Evolutionary conservation across 1,284 basidiomycete genomes (phyloP), one percentile per base, ranked within the genome.

Genomic region (Apiotrichum siamense): DNA sequence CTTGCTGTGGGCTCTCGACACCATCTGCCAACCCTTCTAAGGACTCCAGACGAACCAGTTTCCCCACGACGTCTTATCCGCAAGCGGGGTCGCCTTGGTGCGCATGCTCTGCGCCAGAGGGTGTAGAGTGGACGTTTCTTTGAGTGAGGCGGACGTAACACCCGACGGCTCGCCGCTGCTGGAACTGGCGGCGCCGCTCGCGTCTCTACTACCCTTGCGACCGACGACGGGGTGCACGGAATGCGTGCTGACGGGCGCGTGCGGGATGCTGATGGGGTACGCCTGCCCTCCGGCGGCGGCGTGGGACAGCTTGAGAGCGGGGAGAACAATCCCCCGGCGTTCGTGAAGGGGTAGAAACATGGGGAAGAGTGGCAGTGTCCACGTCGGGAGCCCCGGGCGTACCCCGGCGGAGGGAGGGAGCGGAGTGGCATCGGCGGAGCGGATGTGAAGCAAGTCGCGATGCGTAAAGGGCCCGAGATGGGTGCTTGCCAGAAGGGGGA

Each of bases 1-100:
- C n/a, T n/a, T n/a, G n/a, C n/a, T n/a, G n/a, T n/a, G n/a, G n/a
- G n/a, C n/a, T n/a, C n/a, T n/a, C n/a, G n/a, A n/a, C n/a, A n/a
- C n/a, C n/a, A n/a, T n/a, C n/a, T n/a, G n/a, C n/a, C n/a, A n/a
- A n/a, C n/a, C n/a, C n/a, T n/a, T n/a, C n/a, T n/a, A 32, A 4
- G 46, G 46, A 23, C 46, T 47, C 46, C 46, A 47, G 17, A 21
- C 17, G 27, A 47, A 47, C 46, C 46, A 47, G 37, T 40, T 40
- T 9, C 46, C 46, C 46, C 46, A 47, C 2, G 36, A 47, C 26
- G 32, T n/a, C 43, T 33, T 35, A 18, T 27, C 23, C 7, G 17
- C 26, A 17, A 44, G 31, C 7, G 31, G 31, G 9, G 21, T 24
- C 7, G 43, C 44, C 33, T 33, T 21, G 2, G 27, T 5, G n/a